These are phyloP conservation scores for Tylopilus orsonianus DNA, from an alignment of 1,284 basidiomycete genomes.

Conservation along the genomic window DNA sequence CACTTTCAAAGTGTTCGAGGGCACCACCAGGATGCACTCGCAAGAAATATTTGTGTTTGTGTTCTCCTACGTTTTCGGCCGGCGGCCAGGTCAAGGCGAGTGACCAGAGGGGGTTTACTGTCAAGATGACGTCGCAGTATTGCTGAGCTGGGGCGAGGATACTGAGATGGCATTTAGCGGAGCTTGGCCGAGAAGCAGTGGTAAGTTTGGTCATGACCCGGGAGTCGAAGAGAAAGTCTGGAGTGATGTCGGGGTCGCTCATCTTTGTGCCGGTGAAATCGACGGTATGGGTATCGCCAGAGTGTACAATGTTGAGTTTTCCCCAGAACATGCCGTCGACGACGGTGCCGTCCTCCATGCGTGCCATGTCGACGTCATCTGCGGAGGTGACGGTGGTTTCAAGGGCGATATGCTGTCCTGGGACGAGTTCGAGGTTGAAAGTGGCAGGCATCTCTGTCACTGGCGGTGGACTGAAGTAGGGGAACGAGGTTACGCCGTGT, in stretches of 20 bases:
- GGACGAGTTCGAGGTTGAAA: constrained; percentile 74
- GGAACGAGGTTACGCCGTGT: constrained; percentile 4
- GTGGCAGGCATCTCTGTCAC: constrained; percentile 82
- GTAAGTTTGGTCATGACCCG: constrained; percentile 72
- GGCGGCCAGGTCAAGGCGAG: constrained; percentile 72
- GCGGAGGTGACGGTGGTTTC: constrained; percentile 73
- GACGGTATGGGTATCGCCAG: constrained; percentile 70
- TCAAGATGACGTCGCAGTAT: constrained; percentile 73
- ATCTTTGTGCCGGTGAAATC: constrained; percentile 78
- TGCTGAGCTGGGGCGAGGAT: constrained; percentile 68
- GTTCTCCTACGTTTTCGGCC: constrained; percentile 62
- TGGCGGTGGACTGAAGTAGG: constrained; percentile 62
- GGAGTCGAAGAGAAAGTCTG: constrained; percentile 71
- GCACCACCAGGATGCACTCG: constrained; percentile 78
- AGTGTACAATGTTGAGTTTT: constrained; percentile 76
- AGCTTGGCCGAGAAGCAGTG: constrained; percentile 64
- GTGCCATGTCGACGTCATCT: constrained; percentile 80
- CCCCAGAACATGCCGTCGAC: constrained; percentile 84
- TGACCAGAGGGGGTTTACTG: constrained; percentile 69
- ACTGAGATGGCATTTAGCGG: constrained; percentile 72
- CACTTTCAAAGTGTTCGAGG: constrained; percentile 76
- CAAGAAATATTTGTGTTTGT: constrained; percentile 77
- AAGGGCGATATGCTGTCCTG: constrained; percentile 71
- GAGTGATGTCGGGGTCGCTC: constrained; percentile 54
- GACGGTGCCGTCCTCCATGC: constrained; percentile 81